phyloP scores from a whole-genome alignment of 805 yeast species.

The Candida insectalens region DNA sequence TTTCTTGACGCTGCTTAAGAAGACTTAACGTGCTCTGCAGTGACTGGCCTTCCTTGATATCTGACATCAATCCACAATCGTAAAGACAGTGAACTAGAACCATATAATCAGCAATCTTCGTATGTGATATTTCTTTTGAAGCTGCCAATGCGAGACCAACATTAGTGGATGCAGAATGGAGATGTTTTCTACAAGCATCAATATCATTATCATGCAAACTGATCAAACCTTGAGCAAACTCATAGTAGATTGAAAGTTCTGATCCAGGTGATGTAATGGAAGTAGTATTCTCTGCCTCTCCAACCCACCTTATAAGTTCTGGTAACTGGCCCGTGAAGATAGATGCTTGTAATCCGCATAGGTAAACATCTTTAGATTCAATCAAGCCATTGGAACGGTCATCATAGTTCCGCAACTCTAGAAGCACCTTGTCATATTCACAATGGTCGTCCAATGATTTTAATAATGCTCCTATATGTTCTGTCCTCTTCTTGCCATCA shows the following conservation, averaged over 20 bases:
- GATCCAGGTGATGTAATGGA: slow-evolving; percentile 35
- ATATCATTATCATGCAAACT: slow-evolving; percentile 29
- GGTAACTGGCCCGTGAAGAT: slow-evolving; percentile 49
- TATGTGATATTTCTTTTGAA: slow-evolving; percentile 38
- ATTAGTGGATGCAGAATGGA: slow-evolving; percentile 41
- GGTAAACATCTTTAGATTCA: slow-evolving; percentile 47
- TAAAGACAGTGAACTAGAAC: slow-evolving; percentile 51
- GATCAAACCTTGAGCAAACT: slow-evolving; percentile 54
- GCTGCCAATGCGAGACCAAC: slow-evolving; percentile 53
- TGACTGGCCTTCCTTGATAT: slow-evolving; percentile 7
- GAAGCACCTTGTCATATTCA: slow-evolving; percentile 55
- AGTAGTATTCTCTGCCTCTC: slow-evolving; percentile 31
- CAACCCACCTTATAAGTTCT: slow-evolving; percentile 49
- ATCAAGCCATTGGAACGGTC: slow-evolving; percentile 5
- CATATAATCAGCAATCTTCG: slow-evolving; percentile 37
- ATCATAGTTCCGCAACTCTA: slow-evolving; percentile 33
- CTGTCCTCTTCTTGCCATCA: slow-evolving; percentile 8
- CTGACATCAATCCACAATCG: slow-evolving; percentile 39
- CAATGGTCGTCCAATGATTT: slow-evolving; percentile 71
- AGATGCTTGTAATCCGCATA: slow-evolving; percentile 68
- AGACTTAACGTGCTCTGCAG: slow-evolving; percentile 9
- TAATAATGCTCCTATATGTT: slow-evolving; percentile 41
- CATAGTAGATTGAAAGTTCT: slow-evolving; percentile 44
- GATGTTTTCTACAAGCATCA: slow-evolving; percentile 26
- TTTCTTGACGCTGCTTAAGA: slow-evolving; percentile 13